Conservation (phyloP, 768 basidiomycete genomes). For the Tylopilus intermedius region DNA sequence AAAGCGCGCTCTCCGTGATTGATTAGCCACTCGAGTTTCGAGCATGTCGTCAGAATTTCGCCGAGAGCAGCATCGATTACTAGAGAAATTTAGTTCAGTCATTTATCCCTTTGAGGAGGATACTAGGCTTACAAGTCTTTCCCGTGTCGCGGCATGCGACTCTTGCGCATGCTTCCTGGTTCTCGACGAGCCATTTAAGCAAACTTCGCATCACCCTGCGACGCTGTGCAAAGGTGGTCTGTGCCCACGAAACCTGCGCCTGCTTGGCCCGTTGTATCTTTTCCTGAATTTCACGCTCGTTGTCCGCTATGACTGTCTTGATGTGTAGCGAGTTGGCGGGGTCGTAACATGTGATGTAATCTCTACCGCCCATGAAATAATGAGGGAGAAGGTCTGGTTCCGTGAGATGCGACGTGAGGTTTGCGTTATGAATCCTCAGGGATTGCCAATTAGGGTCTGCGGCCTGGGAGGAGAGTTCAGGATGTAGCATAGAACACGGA, state of each 20-base stretch:
- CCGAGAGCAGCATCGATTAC: slow-evolving; percentile 93
- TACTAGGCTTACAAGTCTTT: slow-evolving; percentile 70
- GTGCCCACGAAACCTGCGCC: slow-evolving; percentile 71
- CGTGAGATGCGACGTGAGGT: slow-evolving; percentile 60
- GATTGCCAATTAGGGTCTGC: slow-evolving; percentile 58
- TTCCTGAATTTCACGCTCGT: slow-evolving; percentile 59
- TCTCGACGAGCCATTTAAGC: slow-evolving; percentile 88
- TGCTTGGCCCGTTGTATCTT: slow-evolving; percentile 63
- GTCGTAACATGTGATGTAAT: slow-evolving; percentile 88
- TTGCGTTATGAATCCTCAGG: slow-evolving; percentile 50
- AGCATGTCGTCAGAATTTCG: slow-evolving; percentile 91
- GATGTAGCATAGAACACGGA: background rate
- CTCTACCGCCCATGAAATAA: slow-evolving; percentile 40
- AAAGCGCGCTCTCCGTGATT: slow-evolving; percentile 78
- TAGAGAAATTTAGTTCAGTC: slow-evolving; percentile 28
- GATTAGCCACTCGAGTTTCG: slow-evolving; percentile 91
- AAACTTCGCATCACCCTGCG: slow-evolving; percentile 81
- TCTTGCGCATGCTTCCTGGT: slow-evolving; percentile 80
- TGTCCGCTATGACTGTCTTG: slow-evolving; percentile 71
- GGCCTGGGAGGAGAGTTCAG: slow-evolving; percentile 35
- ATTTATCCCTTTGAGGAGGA: background rate
- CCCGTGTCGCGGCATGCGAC: slow-evolving; percentile 93
- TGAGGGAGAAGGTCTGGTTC: slow-evolving; percentile 51
- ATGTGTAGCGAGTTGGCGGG: slow-evolving; percentile 85
- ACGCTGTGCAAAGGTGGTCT: slow-evolving; percentile 73